Evolutionary conservation across 2,329 filamentous ascomycete species (phyloP).

Genomic region (Sporothrix variecibatus): DNA sequence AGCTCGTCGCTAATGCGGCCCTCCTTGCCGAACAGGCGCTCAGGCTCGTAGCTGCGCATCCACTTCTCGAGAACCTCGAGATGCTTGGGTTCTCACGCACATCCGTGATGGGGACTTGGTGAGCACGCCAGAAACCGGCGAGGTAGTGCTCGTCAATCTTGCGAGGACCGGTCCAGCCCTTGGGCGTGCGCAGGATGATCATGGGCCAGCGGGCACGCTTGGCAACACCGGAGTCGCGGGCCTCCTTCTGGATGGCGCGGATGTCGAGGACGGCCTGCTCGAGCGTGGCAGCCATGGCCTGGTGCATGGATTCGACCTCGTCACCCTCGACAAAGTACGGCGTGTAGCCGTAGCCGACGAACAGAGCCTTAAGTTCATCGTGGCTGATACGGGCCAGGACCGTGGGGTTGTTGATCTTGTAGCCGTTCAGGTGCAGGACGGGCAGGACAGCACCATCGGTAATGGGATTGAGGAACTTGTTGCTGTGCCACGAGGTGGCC

Average conservation of each 20-base stretch:
- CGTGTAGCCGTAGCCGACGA: conserved; percentile 74
- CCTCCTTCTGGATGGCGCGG: conserved; percentile 67
- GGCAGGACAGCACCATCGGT: conserved; percentile 76
- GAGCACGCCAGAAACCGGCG: conserved; percentile 76
- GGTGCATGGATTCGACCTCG: conserved; percentile 74
- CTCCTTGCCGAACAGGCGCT: conserved; percentile 66
- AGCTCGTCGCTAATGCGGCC: conserved; percentile 66
- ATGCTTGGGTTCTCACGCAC: conserved; percentile 65
- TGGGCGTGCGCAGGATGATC: conserved; percentile 74
- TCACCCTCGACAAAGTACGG: conserved; percentile 80
- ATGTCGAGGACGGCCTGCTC: conserved; percentile 74
- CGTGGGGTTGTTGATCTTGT: conserved; percentile 83
- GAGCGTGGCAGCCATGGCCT: conserved; percentile 76
- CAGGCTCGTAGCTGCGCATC: conserved; percentile 76
- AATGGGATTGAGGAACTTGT: conserved; percentile 78
- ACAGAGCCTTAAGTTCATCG: conserved; percentile 68
- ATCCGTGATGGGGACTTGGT: conserved; percentile 76
- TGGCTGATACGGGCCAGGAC: conserved; percentile 72
- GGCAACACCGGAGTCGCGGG: conserved; percentile 67
- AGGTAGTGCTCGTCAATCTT: conserved; percentile 71
- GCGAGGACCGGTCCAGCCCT: conserved; percentile 77
- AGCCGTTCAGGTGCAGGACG: conserved; percentile 77
- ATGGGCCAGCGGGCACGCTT: conserved; percentile 76
- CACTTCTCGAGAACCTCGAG: conserved; percentile 70
- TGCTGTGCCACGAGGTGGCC: conserved; percentile 79